A percentile compares a stretch with the other conserved stretches of the same genome.
Evolutionary conservation across 345 rosid species (phyloP).

Genomic region (Pistacia integerrima): DNA sequence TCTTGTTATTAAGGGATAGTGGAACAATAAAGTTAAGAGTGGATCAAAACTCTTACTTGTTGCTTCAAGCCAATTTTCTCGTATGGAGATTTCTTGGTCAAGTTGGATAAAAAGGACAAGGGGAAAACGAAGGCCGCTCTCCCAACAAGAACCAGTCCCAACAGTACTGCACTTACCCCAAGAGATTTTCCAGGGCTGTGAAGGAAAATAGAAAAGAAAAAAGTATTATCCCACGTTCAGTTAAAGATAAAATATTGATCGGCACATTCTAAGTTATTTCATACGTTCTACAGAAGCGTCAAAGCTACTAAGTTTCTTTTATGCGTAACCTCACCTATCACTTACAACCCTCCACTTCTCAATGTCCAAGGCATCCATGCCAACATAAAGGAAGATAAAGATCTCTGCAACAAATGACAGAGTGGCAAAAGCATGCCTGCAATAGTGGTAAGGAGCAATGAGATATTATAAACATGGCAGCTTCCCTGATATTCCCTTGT

Average conservation of each 20-base stretch:
- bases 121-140: conserved; percentile 94
- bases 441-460: conserved; percentile 13
- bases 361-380: conserved; percentile 97
- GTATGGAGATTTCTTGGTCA: conserved; percentile 59
- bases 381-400: conserved; percentile 95
- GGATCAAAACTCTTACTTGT: conserved; percentile 51
- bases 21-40: neutral
- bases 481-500: neutral
- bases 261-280: neutral
- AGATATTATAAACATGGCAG: conserved; percentile 15
- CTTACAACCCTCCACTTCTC: conserved; percentile 87
- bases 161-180: conserved; percentile 71
- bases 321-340: conserved; percentile 55
- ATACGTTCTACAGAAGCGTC: neutral
- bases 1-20: neutral
- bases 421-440: conserved; percentile 91
- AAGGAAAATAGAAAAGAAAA: conserved; percentile 9
- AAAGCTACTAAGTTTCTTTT: neutral
- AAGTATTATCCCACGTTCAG: neutral
- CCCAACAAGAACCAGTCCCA: conserved; percentile 79
- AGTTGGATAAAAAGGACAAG: conserved; percentile 80
- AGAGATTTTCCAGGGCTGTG: conserved; percentile 78
- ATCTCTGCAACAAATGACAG: conserved; percentile 91
- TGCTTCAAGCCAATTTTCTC: conserved; percentile 64
- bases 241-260: neutral